Percentiles rank a stretch among this genome's conserved stretches.
These are phyloP conservation scores for Cladochytrium replicatum DNA, from an alignment of 192 early-diverging fungal species.

Conservation along the genomic window DNA sequence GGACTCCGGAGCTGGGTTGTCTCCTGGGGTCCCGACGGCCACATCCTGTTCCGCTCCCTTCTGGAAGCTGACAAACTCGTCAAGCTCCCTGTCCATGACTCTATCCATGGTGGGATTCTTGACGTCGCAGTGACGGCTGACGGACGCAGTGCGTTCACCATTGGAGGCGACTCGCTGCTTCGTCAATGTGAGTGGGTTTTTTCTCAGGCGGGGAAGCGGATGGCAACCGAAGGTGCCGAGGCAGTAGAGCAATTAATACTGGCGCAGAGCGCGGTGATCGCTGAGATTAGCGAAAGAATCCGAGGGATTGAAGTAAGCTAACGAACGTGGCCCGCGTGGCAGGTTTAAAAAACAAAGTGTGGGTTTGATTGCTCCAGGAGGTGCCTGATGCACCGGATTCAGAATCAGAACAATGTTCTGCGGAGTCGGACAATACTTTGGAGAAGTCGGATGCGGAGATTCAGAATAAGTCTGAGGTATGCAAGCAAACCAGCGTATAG, in stretches of 20 bases:
- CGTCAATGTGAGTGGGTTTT: slow-evolving; percentile 40
- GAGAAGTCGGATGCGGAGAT: background rate
- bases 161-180: slow-evolving; percentile 32
- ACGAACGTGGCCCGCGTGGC: background rate
- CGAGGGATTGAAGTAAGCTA: background rate
- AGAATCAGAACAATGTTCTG: background rate
- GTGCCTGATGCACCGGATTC: background rate
- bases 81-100: slow-evolving; percentile 35
- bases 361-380: background rate
- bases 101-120: slow-evolving; percentile 24
- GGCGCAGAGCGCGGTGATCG: background rate
- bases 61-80: slow-evolving; percentile 36
- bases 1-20: slow-evolving; percentile 32
- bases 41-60: slow-evolving; percentile 31
- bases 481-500: slow-evolving; percentile 7
- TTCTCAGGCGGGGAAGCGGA: slow-evolving; percentile 24
- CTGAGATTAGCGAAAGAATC: slow-evolving; percentile 8
- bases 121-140: slow-evolving; percentile 25
- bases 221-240: slow-evolving; percentile 26
- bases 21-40: slow-evolving; percentile 32
- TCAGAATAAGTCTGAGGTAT: background rate
- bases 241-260: slow-evolving; percentile 11
- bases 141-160: slow-evolving; percentile 20
- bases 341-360: background rate
- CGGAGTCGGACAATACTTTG: background rate